phyloP scores from a whole-genome alignment of 1,284 basidiomycete species.

The Athelia sp. region DNA sequence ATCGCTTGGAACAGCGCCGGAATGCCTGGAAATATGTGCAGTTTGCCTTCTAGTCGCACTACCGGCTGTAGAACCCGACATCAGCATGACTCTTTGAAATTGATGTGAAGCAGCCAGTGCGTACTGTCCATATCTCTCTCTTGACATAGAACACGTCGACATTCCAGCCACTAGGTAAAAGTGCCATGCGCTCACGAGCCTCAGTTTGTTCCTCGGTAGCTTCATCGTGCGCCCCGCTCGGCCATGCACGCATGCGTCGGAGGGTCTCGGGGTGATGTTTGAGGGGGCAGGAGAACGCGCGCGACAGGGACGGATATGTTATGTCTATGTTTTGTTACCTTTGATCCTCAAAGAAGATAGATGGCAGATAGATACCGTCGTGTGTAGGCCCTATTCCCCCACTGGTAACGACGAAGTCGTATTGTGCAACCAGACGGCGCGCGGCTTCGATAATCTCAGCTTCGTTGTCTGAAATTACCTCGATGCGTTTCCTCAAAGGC shows the following conservation, averaged over 20 bases:
- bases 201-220: constrained; percentile 52
- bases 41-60: constrained; percentile 74
- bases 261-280: constrained; percentile 80
- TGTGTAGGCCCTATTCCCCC: constrained; percentile 88
- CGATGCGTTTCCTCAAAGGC: constrained; percentile 73
- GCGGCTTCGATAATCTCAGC: constrained; percentile 88
- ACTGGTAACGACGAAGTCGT: constrained; percentile 86
- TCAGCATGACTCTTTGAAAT: no score
- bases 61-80: constrained; percentile 62
- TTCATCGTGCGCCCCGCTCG: constrained; percentile 54
- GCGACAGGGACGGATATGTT: constrained; percentile 83
- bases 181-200: constrained; percentile 78
- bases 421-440: constrained; percentile 72
- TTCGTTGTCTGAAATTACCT: constrained; percentile 90
- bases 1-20: constrained; percentile 82
- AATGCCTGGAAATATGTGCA: constrained; percentile 91
- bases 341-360: no score
- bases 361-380: no score
- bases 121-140: constrained; percentile 79
- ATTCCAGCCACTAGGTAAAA: constrained; percentile 61
- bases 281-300: constrained; percentile 79
- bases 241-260: constrained; percentile 66
- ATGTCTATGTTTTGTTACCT: no score
- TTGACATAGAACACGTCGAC: constrained; percentile 74
- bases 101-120: constrained; percentile 21